These are phyloP conservation scores for Hymenoscyphus infarciens DNA, from an alignment of 2,329 filamentous ascomycete genomes.

Conservation along the genomic window DNA sequence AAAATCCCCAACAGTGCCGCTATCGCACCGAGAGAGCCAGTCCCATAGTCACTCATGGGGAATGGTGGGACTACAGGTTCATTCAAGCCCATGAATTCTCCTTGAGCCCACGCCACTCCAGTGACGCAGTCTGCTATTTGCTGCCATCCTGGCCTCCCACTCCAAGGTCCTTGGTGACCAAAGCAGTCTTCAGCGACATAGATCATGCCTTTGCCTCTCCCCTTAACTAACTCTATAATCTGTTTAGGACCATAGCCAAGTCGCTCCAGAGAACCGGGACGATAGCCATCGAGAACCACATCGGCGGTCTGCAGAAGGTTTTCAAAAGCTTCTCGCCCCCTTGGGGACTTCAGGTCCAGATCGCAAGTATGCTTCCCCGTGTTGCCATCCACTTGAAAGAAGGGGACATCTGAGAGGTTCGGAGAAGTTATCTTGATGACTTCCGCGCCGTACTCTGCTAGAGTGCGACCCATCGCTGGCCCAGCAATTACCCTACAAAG, in stretches of 20 bases:
- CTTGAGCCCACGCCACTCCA: constrained; percentile 42
- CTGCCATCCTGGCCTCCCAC: constrained; percentile 64
- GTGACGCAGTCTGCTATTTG: constrained; percentile 58
- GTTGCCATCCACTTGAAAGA: constrained; percentile 71
- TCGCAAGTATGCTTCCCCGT: constrained; percentile 66
- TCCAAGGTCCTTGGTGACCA: constrained; percentile 62
- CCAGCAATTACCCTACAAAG: constrained; percentile 73
- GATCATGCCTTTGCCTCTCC: constrained; percentile 58
- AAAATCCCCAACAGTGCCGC: constrained; percentile 62
- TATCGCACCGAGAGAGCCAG: constrained; percentile 67
- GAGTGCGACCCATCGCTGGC: constrained; percentile 65
- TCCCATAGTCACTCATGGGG: constrained; percentile 64
- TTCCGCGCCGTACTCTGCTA: constrained; percentile 72
- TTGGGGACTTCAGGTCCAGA: constrained; percentile 55
- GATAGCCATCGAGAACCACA: constrained; percentile 66
- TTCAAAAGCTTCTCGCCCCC: constrained; percentile 55
- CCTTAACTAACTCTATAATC: constrained; percentile 49
- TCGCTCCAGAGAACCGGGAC: constrained; percentile 60
- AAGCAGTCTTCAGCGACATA: constrained; percentile 73
- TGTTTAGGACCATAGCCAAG: constrained; percentile 60
- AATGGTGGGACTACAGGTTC: constrained; percentile 66
- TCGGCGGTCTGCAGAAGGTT: constrained; percentile 58
- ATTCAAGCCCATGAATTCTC: constrained; percentile 55
- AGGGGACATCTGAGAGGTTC: constrained; percentile 65
- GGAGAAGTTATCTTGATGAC: constrained; percentile 70